These are phyloP conservation scores for Ustilago trichophora DNA, from an alignment of 1,284 basidiomycete genomes.

Conservation along the genomic window DNA sequence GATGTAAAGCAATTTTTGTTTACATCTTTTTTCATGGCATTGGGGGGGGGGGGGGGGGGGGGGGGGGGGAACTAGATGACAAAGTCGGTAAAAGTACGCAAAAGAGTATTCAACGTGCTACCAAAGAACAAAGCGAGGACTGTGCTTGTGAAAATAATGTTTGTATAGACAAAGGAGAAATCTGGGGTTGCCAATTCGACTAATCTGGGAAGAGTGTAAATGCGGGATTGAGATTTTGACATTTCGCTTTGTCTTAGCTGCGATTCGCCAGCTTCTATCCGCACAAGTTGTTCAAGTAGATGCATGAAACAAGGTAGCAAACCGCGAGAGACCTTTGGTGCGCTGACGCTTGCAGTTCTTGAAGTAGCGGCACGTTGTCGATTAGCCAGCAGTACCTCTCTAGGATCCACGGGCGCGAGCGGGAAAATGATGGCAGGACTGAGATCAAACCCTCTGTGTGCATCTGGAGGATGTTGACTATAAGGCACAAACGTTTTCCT, in stretches of 20 bases:
- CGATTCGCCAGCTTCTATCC: no score
- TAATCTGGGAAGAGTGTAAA: conserved; percentile 83
- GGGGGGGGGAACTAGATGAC: conserved; percentile 13
- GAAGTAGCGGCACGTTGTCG: neutral
- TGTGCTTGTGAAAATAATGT: conserved; percentile 72
- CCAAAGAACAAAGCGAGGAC: conserved; percentile 85
- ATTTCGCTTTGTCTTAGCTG: neutral
- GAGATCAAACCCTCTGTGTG: conserved; percentile 91
- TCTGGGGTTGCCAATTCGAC: conserved; percentile 94
- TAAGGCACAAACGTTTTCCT: conserved; percentile 88
- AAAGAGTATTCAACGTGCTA: conserved; percentile 85
- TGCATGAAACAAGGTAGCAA: no score
- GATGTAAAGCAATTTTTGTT: no score
- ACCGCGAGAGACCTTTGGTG: no score
- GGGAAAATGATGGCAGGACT: conserved; percentile 72
- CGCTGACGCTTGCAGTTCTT: no score
- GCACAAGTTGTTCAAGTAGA: no score
- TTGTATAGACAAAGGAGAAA: conserved; percentile 99
- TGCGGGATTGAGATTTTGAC: conserved; percentile 42
- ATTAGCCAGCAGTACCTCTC: neutral
- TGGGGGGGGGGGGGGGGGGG: no score
- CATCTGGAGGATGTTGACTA: conserved; percentile 94
- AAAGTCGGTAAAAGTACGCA: conserved; percentile 75
- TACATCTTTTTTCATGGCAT: no score
- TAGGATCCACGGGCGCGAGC: conserved; percentile 13